These are phyloP conservation scores for Fusarium humuli DNA, from an alignment of 2,329 filamentous ascomycete species.

Conservation along the genomic window DNA sequence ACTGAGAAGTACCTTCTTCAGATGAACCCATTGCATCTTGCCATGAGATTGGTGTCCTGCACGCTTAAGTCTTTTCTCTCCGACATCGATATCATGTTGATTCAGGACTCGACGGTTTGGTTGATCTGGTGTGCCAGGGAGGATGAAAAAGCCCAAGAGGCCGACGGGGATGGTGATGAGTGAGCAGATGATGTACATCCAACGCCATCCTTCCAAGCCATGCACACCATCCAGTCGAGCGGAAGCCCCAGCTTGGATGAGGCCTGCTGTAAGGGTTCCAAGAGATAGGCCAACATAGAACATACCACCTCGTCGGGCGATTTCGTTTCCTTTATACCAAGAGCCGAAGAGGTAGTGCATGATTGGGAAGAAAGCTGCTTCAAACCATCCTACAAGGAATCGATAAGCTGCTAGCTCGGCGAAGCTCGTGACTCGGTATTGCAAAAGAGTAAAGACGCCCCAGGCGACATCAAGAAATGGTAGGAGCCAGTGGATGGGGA, in stretches of 20 bases:
- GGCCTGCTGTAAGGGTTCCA: conserved; percentile 63
- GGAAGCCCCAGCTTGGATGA: conserved; percentile 60
- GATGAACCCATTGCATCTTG: conserved; percentile 49
- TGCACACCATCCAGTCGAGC: conserved; percentile 56
- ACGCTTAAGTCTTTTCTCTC: conserved; percentile 57
- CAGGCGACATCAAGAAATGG: conserved; percentile 64
- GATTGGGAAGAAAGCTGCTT: conserved; percentile 56
- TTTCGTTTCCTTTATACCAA: conserved; percentile 63
- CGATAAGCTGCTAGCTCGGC: conserved; percentile 64
- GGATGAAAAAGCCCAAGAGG: conserved; percentile 61
- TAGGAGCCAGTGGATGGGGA: conserved; percentile 62
- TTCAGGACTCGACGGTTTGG: conserved; percentile 62
- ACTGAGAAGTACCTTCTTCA: conserved; percentile 53
- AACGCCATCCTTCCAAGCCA: conserved; percentile 63
- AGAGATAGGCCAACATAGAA: conserved; percentile 64
- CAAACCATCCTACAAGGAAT: conserved; percentile 66
- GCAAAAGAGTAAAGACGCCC: conserved; percentile 68
- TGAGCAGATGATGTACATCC: conserved; percentile 67
- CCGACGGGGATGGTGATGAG: conserved; percentile 67
- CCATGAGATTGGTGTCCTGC: conserved; percentile 56
- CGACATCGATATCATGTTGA: conserved; percentile 59
- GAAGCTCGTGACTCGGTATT: conserved; percentile 62
- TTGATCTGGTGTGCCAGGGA: conserved; percentile 60
- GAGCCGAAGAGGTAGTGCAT: conserved; percentile 55
- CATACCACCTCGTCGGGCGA: conserved; percentile 61